phyloP scores from a whole-genome alignment of 257 asterid genomes.

The Eucommia ulmoides region DNA sequence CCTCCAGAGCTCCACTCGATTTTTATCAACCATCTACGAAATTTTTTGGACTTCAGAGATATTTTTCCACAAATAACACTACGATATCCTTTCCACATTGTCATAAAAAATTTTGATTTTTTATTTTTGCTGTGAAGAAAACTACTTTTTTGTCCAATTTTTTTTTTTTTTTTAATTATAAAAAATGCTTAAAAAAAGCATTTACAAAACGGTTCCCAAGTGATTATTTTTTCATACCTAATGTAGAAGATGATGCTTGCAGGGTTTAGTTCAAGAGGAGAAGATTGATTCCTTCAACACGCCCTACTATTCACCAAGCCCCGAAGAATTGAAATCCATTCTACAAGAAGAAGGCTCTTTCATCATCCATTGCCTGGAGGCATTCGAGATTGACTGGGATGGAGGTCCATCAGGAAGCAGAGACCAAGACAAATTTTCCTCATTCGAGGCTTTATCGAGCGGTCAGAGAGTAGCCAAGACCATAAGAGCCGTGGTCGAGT shows the following conservation, averaged over 20 bases:
- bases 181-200: too few relatives aligned
- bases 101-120: too few relatives aligned
- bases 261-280: conserved; percentile 31
- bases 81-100: too few relatives aligned
- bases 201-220: too few relatives aligned
- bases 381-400: conserved; percentile 42
- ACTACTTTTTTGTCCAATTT: too few relatives aligned
- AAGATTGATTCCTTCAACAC: conserved; percentile 36
- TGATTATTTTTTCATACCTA: too few relatives aligned
- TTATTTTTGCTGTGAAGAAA: too few relatives aligned
- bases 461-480: conserved; percentile 31
- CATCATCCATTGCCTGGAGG: conserved; percentile 13
- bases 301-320: conserved; percentile 55
- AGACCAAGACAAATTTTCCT: background rate
- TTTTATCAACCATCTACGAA: too few relatives aligned
- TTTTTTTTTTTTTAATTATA: too few relatives aligned
- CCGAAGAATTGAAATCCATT: conserved; percentile 29
- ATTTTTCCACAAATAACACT: too few relatives aligned
- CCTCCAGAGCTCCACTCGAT: too few relatives aligned
- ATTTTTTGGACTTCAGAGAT: too few relatives aligned
- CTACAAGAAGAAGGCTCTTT: conserved; percentile 42
- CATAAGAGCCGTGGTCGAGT: conserved; percentile 56
- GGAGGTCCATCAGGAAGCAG: conserved; percentile 2
- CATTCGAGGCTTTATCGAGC: conserved; percentile 2
- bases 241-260: background rate